A percentile compares a stretch with the other conserved stretches of the same genome.
Conservation (phyloP, 2,329 filamentous ascomycete species). For the Clonostachys rosea region DNA sequence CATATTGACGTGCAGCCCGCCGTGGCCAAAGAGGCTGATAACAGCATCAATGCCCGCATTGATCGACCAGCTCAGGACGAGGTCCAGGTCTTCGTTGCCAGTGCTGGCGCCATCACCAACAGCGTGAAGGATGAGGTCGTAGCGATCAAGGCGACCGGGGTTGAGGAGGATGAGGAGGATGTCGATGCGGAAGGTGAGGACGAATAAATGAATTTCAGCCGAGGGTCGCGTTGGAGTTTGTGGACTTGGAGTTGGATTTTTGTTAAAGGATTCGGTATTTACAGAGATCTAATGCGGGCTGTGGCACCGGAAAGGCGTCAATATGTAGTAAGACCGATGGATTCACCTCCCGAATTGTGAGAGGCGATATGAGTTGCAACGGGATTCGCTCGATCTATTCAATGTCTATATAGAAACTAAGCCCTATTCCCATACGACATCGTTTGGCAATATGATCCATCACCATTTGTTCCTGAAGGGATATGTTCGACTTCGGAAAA, state of each 20-base stretch:
- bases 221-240: conserved; percentile 2
- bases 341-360: too few species aligned
- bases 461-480: too few species aligned
- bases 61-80: conserved; percentile 20
- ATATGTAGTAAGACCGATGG: too few species aligned
- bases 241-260: conserved; percentile 1
- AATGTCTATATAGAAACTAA: too few species aligned
- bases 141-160: conserved; percentile 3
- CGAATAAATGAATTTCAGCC: not conserved
- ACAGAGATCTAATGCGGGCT: too few species aligned
- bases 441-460: too few species aligned
- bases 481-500: too few species aligned
- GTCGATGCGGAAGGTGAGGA: conserved; percentile 25
- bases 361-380: too few species aligned
- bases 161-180: conserved; percentile 12
- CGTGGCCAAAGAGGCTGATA: not conserved
- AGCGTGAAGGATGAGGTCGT: not conserved
- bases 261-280: too few species aligned
- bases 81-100: conserved; percentile 20
- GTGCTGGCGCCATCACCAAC: conserved; percentile 2
- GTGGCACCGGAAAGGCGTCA: too few species aligned
- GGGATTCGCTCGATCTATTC: too few species aligned
- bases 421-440: too few species aligned
- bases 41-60: not conserved
- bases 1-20: not conserved